Percentiles rank a stretch among this genome's conserved stretches.
Evolutionary conservation across 2,329 filamentous ascomycete species (phyloP).

Genomic region (Epichloe glyceriae): DNA sequence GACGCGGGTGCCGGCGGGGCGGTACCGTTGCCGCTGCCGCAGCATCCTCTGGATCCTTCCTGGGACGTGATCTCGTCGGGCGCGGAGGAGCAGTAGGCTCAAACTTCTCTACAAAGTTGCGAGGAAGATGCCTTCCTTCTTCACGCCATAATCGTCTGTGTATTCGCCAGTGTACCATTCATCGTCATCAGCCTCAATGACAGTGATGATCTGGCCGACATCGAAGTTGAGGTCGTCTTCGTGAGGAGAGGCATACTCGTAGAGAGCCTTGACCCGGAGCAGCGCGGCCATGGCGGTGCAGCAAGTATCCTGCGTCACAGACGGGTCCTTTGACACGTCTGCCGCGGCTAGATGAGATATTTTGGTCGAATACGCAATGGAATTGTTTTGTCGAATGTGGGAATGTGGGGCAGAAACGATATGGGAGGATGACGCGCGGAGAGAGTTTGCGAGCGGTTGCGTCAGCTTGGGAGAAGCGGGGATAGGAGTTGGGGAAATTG

Average conservation of each 20-base stretch:
- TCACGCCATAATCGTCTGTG: conserved; percentile 57
- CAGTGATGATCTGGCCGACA: conserved; percentile 79
- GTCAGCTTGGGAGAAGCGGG: conserved; percentile 10
- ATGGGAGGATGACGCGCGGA: not conserved
- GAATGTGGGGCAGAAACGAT: conserved; percentile 3
- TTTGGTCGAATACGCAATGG: not conserved
- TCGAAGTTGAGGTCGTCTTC: conserved; percentile 89
- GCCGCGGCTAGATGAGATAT: conserved; percentile 5
- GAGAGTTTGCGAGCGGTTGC: conserved; percentile 4
- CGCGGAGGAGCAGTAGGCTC: conserved; percentile 84
- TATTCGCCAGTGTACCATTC: conserved; percentile 95
- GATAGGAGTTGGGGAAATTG: not conserved
- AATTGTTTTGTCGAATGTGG: not conserved
- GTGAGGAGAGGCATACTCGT: conserved; percentile 84
- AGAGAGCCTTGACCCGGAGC: conserved; percentile 93
- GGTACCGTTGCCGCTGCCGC: conserved; percentile 23
- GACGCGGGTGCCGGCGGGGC: conserved; percentile 15
- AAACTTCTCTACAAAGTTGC: conserved; percentile 95
- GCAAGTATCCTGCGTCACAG: conserved; percentile 4
- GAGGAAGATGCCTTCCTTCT: conserved; percentile 77
- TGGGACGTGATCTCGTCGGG: conserved; percentile 60
- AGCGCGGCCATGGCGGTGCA: conserved; percentile 52
- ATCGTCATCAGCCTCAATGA: conserved; percentile 80
- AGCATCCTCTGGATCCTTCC: conserved; percentile 36
- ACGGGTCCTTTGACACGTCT: conserved; percentile 6